A percentile compares a stretch with the other conserved stretches of the same genome.
Conservation (phyloP, 805 yeast species). For the Lipomyces mesembrius region DNA sequence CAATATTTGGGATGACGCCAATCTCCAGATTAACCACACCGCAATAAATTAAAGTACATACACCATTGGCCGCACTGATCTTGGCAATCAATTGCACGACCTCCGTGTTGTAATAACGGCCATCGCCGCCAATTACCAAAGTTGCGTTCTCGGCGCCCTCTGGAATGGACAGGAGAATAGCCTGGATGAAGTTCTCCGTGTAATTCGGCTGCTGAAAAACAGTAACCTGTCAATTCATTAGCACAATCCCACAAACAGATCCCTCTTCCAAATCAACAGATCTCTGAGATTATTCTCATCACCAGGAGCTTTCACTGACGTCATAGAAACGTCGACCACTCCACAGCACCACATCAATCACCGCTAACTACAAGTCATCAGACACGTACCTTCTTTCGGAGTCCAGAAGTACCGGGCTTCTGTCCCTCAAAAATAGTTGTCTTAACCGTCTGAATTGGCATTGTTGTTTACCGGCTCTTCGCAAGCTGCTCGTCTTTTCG, state of each 20-base stretch:
- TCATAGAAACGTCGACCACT: not conserved
- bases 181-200: conserved; percentile 92
- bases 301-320: not conserved
- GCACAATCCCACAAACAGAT: not conserved
- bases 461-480: conserved; percentile 1
- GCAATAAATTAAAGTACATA: conserved; percentile 41
- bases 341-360: not conserved
- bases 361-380: not conserved
- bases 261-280: not conserved
- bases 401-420: conserved; percentile 97
- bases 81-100: conserved; percentile 81
- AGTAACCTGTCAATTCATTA: conserved; percentile 52
- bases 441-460: conserved; percentile 47
- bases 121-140: conserved; percentile 95
- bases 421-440: conserved; percentile 87
- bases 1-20: conserved; percentile 37
- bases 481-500: not conserved
- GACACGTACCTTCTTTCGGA: conserved; percentile 67
- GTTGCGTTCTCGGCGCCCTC: conserved; percentile 78
- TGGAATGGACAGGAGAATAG: conserved; percentile 83
- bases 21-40: not conserved
- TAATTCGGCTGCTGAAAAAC: conserved; percentile 81
- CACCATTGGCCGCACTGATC: conserved; percentile 92
- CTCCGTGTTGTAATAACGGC: conserved; percentile 83
- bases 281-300: not conserved